Evolutionary conservation across 176 grass and related monocot genomes (phyloP).

Genomic region (sorghum (Sorghum bicolor)): DNA sequence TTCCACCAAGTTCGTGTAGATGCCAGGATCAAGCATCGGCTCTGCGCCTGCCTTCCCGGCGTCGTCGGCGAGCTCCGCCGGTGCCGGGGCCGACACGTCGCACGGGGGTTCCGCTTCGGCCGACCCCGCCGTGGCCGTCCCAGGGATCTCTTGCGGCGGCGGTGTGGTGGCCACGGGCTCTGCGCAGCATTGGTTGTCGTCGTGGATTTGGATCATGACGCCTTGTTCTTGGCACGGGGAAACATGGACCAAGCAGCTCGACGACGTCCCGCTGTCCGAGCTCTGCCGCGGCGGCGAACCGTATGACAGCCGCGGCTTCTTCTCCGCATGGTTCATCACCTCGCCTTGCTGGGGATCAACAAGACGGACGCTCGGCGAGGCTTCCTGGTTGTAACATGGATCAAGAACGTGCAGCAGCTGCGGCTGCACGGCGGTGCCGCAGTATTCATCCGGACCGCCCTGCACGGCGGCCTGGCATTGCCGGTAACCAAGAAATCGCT

Average conservation of each 20-base stretch:
- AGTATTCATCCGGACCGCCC: neutral
- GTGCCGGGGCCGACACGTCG: neutral
- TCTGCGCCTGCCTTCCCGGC: neutral
- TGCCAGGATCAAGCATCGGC: neutral
- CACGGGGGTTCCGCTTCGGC: no score
- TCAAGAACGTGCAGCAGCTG: neutral
- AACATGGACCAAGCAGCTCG: neutral
- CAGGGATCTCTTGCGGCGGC: neutral
- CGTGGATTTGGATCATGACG: neutral
- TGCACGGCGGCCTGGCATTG: neutral
- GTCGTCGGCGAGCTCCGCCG: neutral
- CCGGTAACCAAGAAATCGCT: neutral
- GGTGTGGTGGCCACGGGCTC: neutral
- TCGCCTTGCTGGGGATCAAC: neutral
- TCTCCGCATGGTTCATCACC: neutral
- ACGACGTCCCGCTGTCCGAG: neutral
- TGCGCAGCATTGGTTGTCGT: neutral
- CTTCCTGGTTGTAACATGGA: neutral
- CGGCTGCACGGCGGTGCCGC: neutral
- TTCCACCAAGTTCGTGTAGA: neutral
- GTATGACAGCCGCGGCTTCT: neutral
- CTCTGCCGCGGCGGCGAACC: neutral
- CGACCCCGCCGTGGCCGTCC: neutral
- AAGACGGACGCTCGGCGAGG: neutral
- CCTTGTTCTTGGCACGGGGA: neutral